Base-by-base conservation (phyloP, 2,329 filamentous ascomycete genomes). In the Daldinia sp. region DNA sequence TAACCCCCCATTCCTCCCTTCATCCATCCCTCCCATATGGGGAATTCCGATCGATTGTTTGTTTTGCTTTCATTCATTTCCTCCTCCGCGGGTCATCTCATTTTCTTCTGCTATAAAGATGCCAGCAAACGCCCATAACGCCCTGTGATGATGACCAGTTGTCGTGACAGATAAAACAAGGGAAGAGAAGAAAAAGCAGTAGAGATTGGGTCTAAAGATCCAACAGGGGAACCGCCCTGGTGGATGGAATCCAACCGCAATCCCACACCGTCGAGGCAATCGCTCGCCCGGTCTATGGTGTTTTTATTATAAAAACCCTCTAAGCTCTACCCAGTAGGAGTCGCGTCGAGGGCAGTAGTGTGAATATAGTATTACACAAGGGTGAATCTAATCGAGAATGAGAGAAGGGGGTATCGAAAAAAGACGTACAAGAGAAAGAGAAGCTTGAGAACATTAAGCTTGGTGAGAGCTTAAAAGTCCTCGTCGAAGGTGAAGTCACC, bases 401-500 rank as follows among this genome's bases (percentile, higher is more conserved):
- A 56, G 53, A 56, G 70, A 75, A 58, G 68, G 67, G 70, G 75
- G 72, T 73, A 74, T 76, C 74, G 74, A 69, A 51, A 57, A 51
- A 59, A 35, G 54, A 59, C 39, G 50, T 26, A 53, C 7, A 33
- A 9, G 33, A 61, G 33, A 46, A 54, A 67, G 62, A 50, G 53
- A 37, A 56, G 60, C n/a, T 18, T 20, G 41, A 20, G 3, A 15
- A 5, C 2, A 48, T 9, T 3, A 23, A 46, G 41, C 33, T 15
- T 23, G 28, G 30, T 2, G 67, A 77, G 51, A 71, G 79, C 86
- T 87, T 93, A 98, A 79, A 99, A 99, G 84, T 99, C 96, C 74
- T 98, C 95, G 75, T 98, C 94, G 77, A 99, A 98, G 81, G 83
- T 87, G 84, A 99, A 97, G 84, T 95, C 93, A 71, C 93, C 92